Base-by-base conservation (phyloP, 805 yeast species). In the Scheffersomyces amazonensis region DNA sequence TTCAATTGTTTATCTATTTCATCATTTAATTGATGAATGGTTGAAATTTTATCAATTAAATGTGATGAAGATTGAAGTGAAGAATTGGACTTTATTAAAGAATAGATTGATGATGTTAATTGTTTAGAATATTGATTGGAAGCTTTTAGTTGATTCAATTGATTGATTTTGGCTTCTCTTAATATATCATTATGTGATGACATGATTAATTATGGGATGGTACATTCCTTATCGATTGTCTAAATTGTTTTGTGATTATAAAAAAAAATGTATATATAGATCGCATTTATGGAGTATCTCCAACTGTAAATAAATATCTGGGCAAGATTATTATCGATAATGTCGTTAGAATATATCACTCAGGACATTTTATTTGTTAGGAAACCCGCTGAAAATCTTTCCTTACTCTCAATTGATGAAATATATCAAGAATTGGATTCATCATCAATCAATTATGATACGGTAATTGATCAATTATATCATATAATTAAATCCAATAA, bases 1-100 rank as follows among this genome's bases (percentile, higher is more conserved):
- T 52, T 56, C 36, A 69, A 39, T 46, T 69, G 75, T 19, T 50
- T 44, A 35, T 64, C 64, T 15, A 69, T 67, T 20, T 65, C 66
- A 3, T 47, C 38, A 46, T 68, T 66, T 13, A 69, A 47, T 31
- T 65, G 63, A 34, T 66, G 71, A 5, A 69, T 62, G 7, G 73
- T 67, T 12, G 69, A 55, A 25, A 67, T 64, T 44, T 67, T 68
- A 32, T 61, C 69, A 5, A 64, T 35, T 5, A 57, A 44, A 9
- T 47, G 36, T 2, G 52, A 31, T n/a, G 35, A 17, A 16, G 29
- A 31, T 23, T 12, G 31, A 15, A 16, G 13, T 5, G 13, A 8
- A 10, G 69, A 64, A 36, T 66, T 64, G 23, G 50, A 41, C 16
- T 44, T 37, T 10, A 62, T 39, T 3, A 66, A 23, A 3, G 59